phyloP scores from a whole-genome alignment of 2,329 filamentous ascomycete genomes.

The Endoconidiophora polonica region DNA sequence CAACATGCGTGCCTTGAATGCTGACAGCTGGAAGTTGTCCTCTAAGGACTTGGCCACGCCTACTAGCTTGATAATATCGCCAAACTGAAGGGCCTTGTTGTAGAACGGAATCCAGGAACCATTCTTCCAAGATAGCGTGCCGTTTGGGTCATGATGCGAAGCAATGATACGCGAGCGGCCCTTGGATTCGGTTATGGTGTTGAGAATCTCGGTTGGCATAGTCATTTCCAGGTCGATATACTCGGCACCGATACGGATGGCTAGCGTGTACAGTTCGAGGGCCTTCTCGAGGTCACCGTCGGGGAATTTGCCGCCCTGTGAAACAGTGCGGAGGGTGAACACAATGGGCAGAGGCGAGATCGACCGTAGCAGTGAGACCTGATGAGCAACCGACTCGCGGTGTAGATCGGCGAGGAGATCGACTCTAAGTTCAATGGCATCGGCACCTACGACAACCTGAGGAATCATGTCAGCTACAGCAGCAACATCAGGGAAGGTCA shows the following conservation, averaged over 20 bases:
- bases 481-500: constrained; percentile 64
- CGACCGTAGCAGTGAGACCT: constrained; percentile 64
- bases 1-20: constrained; percentile 64
- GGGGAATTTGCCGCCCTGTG: constrained; percentile 78
- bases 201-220: constrained; percentile 59
- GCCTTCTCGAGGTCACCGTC: constrained; percentile 58
- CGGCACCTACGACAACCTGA: constrained; percentile 63
- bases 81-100: constrained; percentile 76
- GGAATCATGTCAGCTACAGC: constrained; percentile 48
- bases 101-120: constrained; percentile 86
- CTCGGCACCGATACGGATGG: constrained; percentile 70
- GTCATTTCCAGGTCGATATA: constrained; percentile 89
- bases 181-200: constrained; percentile 47
- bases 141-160: constrained; percentile 80
- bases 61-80: constrained; percentile 87
- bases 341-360: constrained; percentile 64
- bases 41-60: constrained; percentile 59
- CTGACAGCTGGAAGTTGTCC: constrained; percentile 72
- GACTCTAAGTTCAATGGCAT: constrained; percentile 87
- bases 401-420: constrained; percentile 68
- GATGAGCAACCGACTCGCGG: constrained; percentile 62
- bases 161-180: constrained; percentile 73
- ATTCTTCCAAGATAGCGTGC: constrained; percentile 70
- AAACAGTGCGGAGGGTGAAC: constrained; percentile 74
- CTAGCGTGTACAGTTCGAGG: constrained; percentile 57